Evolutionary conservation across 1,284 basidiomycete species (phyloP), one percentile per base, ranked within the genome.

Genomic region (Taiwanofungus camphoratus): DNA sequence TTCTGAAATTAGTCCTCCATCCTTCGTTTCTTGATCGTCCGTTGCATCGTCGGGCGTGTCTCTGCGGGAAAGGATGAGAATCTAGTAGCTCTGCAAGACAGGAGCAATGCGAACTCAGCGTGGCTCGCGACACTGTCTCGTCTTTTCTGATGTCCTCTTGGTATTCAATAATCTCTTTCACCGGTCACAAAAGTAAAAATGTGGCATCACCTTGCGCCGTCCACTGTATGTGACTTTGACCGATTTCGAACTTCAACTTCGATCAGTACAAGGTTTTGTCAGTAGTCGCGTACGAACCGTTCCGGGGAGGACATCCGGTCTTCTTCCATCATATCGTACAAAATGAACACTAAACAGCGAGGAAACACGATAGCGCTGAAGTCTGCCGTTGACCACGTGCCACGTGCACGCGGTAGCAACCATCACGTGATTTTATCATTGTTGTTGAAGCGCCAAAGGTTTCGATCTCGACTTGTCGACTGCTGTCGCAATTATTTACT

Each of bases 171-270:
- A 18, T 11, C 2, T 18, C 21, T 8, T 21, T 24, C 18, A 27
- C 27, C 13, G 13, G 16, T 11, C 11, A 40, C 32, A 37, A 35
- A 23, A 27, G 19, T 8, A 34, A 5, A n/a, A n/a, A n/a, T n/a
- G n/a, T n/a, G n/a, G n/a, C n/a, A n/a, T 39, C 36, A 69, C 71
- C 68, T 72, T 74, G 51, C 64, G 58, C 52, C 63, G 64, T 42
- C 64, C 63, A 41, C 63, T 52, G 55, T 73, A 70, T 7, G 65
- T 72, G 43, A 65, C 58, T 52, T 68, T 71, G 33, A 62, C 62
- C 9, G 49, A 29, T 31, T 41, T 46, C 36, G 43, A 44, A 44
- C 60, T 65, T 22, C 31, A 30, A 26, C 11, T 23, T n/a, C 19
- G 13, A 24, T 26, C 21, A 23, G 34, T n/a, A n/a, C n/a, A n/a